Percentiles rank a stretch among this genome's conserved stretches.
Conservation (phyloP, 2,329 filamentous ascomycete genomes). For the Microascus cirrosus region DNA sequence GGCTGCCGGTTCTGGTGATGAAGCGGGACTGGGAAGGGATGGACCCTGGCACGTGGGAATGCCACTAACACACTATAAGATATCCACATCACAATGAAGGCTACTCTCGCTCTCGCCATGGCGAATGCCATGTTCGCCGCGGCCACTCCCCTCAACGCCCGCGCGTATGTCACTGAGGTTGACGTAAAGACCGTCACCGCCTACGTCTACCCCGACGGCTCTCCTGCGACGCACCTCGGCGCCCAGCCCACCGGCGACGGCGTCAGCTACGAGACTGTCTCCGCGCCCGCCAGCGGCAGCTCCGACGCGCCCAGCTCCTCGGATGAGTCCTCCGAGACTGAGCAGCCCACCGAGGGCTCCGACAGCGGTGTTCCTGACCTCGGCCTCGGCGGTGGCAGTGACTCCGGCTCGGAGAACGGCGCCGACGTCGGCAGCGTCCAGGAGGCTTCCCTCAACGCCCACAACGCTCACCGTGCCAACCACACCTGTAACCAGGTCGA, state of each 20-base stretch:
- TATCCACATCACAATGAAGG: constrained; percentile 33
- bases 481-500: constrained; percentile 56
- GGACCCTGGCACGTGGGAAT: background rate
- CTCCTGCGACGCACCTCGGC: constrained; percentile 8
- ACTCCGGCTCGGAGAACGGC: no score
- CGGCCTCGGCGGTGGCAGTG: no score
- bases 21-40: background rate
- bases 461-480: constrained; percentile 80
- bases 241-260: constrained; percentile 11
- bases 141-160: constrained; percentile 30
- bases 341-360: constrained; percentile 7
- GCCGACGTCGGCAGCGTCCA: constrained; percentile 11
- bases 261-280: constrained; percentile 7
- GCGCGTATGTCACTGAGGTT: constrained; percentile 25
- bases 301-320: constrained; percentile 1
- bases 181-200: constrained; percentile 30
- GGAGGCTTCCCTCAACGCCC: constrained; percentile 48
- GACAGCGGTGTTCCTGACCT: no score
- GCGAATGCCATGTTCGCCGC: constrained; percentile 32
- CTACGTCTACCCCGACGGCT: constrained; percentile 11
- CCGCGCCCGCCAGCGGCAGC: background rate
- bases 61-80: background rate
- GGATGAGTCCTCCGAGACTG: constrained; percentile 5
- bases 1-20: background rate
- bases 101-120: constrained; percentile 31